Base-by-base conservation (phyloP, 2,329 filamentous ascomycete species). In the Neonectria neomacrospora region DNA sequence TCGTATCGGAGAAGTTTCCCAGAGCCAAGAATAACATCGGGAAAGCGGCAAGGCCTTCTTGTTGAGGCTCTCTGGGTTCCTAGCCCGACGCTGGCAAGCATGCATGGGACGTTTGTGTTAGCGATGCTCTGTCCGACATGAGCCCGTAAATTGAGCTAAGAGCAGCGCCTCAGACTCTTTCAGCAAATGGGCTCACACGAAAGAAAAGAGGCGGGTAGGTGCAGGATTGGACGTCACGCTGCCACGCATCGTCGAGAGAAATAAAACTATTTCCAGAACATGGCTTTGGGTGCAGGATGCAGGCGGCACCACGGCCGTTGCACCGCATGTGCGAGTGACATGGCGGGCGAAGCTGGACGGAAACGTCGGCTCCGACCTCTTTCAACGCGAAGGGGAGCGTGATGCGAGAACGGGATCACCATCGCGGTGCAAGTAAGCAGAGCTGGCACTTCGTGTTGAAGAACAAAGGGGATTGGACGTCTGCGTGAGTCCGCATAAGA, bases 191-290 rank as follows among this genome's bases (percentile, higher is more conserved):
- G 23, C 23, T 4, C 34, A 37, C 34, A 8, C 14, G 16, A 1
- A 1, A n/a, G 28, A 20, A 3, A 20, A 9, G 32, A 41, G 28
- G 14, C 5, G 20, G 10, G 18, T 11, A 18, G 41, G 18, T 23
- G 12, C 45, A 28, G 54, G 54, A 58, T 58, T 51, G 54, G 54
- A 9, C 45, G 54, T 12, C 22, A 39, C 16, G 16, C 26, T 54
- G 55, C 51, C 50, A 63, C 55, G 28, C 34, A 7, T 34, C n/a
- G 12, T 23, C 9, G 14, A 30, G 12, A 14, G 26, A 18, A 12
- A n/a, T n/a, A n/a, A 22, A 16, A 12, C 60, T 63, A 54, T 54
- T 63, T 52, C 48, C 50, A 26, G 55, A 39, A 37, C 16, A 9
- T 18, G 18, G 6, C 12, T 30, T 32, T 20, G 16, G 16, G 20